A percentile compares a stretch with the other conserved stretches of the same genome.
Conservation (phyloP, 176 grass and related monocot genomes). For the Olyra latifolia region DNA sequence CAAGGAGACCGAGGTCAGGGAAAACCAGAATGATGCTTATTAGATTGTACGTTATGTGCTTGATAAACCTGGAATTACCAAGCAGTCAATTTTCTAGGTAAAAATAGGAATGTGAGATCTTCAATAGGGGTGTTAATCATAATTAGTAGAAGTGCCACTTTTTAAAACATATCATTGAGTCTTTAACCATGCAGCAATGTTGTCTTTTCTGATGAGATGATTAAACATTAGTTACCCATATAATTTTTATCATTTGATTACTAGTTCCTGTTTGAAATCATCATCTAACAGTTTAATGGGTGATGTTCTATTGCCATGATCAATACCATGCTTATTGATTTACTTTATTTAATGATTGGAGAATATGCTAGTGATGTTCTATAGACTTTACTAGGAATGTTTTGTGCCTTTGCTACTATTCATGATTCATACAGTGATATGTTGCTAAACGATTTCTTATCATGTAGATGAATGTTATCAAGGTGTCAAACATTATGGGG, state of each 20-base stretch:
- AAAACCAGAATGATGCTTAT: conserved; percentile 14
- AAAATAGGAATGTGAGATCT: conserved; percentile 3
- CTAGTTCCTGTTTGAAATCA: conserved; percentile 8
- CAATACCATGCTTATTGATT: background rate
- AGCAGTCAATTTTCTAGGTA: conserved; percentile 16
- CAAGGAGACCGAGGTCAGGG: conserved; percentile 62
- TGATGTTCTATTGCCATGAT: background rate
- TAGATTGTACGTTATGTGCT: conserved; percentile 18
- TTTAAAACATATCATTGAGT: conserved; percentile 14
- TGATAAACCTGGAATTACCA: background rate
- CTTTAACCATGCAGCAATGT: background rate
- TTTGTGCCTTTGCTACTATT: conserved; percentile 1
- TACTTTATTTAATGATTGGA: background rate
- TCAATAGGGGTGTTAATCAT: conserved; percentile 7
- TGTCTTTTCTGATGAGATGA: conserved; percentile 21
- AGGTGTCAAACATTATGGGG: conserved; percentile 99
- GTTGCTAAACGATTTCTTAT: conserved; percentile 31
- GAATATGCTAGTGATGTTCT: conserved; percentile 5
- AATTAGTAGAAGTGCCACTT: background rate
- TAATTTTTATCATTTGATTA: conserved; percentile 27
- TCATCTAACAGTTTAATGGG: background rate
- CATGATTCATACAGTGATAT: background rate
- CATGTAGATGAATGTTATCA: conserved; percentile 92
- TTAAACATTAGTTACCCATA: background rate
- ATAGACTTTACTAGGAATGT: conserved; percentile 8